Percentiles rank a stretch among this genome's conserved stretches.
Evolutionary conservation across 2,329 filamentous ascomycete genomes (phyloP).

Genomic region (Colletotrichum limetticola): DNA sequence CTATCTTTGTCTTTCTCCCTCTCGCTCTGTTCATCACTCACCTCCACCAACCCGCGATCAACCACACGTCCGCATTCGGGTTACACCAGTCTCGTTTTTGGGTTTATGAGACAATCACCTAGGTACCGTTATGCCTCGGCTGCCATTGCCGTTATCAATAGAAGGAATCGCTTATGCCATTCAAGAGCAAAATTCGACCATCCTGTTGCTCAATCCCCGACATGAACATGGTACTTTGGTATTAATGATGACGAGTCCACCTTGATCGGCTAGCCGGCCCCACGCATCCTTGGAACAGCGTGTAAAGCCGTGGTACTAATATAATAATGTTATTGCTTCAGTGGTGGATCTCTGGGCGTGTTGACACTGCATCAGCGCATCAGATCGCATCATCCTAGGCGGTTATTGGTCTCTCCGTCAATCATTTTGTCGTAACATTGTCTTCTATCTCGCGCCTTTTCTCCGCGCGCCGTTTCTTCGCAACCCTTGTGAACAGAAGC

Average conservation of each 20-base stretch:
- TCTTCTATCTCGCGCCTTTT: too few species aligned
- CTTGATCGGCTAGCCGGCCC: constrained; percentile 5
- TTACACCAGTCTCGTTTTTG: constrained; percentile 4
- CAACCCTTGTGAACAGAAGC: neutral
- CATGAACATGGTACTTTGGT: constrained; percentile 11
- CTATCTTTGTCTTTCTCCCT: neutral
- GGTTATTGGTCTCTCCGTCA: neutral
- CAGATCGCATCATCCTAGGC: constrained; percentile 20
- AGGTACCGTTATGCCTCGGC: neutral
- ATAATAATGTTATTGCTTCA: constrained; percentile 9
- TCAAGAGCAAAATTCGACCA: constrained; percentile 9
- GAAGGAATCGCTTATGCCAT: constrained; percentile 18
- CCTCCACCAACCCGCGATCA: neutral
- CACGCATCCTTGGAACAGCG: neutral
- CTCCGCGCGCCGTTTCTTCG: neutral
- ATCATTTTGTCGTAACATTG: neutral
- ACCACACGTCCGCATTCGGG: constrained; percentile 15
- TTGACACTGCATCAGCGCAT: constrained; percentile 18
- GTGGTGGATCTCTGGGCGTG: constrained; percentile 15
- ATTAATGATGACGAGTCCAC: constrained; percentile 24
- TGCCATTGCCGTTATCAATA: neutral
- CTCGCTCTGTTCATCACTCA: neutral
- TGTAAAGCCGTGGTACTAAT: neutral
- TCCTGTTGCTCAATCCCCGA: neutral
- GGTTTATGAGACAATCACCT: neutral